These are phyloP conservation scores for Monilinia fructicola DNA, from an alignment of 2,329 filamentous ascomycete species.

Conservation along the genomic window DNA sequence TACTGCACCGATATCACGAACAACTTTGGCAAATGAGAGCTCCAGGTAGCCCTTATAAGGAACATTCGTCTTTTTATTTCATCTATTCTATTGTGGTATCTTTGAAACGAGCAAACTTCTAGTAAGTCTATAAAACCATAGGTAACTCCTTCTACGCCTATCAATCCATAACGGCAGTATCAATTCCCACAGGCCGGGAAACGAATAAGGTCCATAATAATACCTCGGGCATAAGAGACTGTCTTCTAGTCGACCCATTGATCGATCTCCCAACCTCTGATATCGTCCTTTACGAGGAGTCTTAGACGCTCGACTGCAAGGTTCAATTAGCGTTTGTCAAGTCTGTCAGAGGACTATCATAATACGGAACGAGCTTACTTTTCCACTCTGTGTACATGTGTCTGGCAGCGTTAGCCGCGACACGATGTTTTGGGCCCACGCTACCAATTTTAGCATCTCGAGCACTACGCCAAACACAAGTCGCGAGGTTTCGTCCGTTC, in stretches of 20 bases:
- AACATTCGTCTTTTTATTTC: constrained; percentile 17
- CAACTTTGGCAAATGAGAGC: not conserved
- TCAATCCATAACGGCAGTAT: not conserved
- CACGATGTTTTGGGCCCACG: constrained; percentile 57
- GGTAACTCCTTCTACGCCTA: constrained; percentile 15
- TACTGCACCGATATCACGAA: not conserved
- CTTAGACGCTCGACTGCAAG: constrained; percentile 60
- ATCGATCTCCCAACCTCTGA: constrained; percentile 61
- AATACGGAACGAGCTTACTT: constrained; percentile 39
- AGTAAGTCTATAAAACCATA: constrained; percentile 15
- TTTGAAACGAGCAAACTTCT: constrained; percentile 13
- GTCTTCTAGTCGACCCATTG: constrained; percentile 51
- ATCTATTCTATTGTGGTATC: constrained; percentile 22
- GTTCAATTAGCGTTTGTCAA: not conserved
- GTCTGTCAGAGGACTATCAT: not conserved
- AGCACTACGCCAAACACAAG: constrained; percentile 65
- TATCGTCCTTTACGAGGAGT: constrained; percentile 66
- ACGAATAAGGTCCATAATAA: too few relatives aligned
- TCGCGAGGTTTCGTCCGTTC: constrained; percentile 76
- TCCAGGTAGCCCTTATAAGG: not conserved
- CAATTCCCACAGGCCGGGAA: not conserved
- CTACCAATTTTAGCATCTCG: constrained; percentile 61
- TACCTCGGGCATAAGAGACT: not conserved
- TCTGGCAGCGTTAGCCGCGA: constrained; percentile 65
- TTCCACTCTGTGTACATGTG: constrained; percentile 65